Evolutionary conservation across 768 basidiomycete species (phyloP), one percentile per base, ranked within the genome.

Genomic region (Hericium coralloides): DNA sequence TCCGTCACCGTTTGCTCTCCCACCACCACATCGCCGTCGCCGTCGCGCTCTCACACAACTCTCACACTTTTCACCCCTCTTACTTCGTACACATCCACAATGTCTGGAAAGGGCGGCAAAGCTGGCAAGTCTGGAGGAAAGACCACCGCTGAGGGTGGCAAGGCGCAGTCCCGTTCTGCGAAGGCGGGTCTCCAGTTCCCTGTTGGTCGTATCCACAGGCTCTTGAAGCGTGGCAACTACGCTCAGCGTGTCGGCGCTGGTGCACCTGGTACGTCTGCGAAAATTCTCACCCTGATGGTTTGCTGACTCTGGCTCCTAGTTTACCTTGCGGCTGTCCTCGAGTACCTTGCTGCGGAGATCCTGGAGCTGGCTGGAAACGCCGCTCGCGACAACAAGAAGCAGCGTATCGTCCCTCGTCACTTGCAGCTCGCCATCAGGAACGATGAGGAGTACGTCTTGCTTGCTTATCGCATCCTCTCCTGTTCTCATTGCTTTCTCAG

Each of bases 341-440:
- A 94, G 69, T 92, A 95, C 73, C 81, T 95, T 59, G 84, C 92
- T 41, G 93, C 93, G 49, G 93, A 95, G 70, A 94, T 95, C 70
- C 82, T 95, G 65, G 93, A 95, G 75, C 77, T 95, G 47, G 92
- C 93, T 59, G 93, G 93, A 38, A 89, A 90, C 57, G 89, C 90
- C 38, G 89, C 90, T 45, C 87, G 89, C 57, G 89, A 89, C 73
- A 92, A 92, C 79, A 92, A 91, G 80, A 91, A 94, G 76, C 88
- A 92, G 62, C 92, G 94, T 82, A 95, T 95, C 67, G 90, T 95
- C 25, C 94, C 93, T 49, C 87, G 94, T 72, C 94, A 97, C 73
- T 76, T 95, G 50, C 93, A 97, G 71, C 83, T 95, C 61, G 93
- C 93, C 60, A 93, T 97, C 73, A 84, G 94, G 53, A 92, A 95